Evolutionary conservation across 2,329 filamentous ascomycete genomes (phyloP).

Genomic region (Epichloe bromicola): DNA sequence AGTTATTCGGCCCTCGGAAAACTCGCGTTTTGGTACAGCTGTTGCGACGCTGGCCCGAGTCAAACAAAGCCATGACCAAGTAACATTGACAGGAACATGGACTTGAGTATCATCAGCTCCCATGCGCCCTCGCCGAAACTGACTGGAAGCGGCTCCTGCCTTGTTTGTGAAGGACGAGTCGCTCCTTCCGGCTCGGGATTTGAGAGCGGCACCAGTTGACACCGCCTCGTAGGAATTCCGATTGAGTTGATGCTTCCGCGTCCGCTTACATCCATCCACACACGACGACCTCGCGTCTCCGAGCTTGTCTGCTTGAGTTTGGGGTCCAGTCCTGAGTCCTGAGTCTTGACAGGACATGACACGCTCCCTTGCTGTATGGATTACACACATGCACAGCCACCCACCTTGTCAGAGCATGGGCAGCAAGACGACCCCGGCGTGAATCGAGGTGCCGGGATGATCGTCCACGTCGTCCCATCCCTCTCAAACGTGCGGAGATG

Average conservation of each 20-base stretch:
- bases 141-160: background rate
- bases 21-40: background rate
- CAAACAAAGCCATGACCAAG: background rate
- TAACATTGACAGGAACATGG: background rate
- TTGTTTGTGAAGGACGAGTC: background rate
- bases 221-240: too few species aligned
- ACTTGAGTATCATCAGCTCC: background rate
- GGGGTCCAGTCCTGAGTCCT: background rate
- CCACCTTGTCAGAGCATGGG: slow-evolving; percentile 1
- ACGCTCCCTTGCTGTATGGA: background rate
- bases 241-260: too few species aligned
- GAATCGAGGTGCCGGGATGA: slow-evolving; percentile 6
- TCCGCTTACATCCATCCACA: background rate
- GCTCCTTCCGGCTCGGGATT: background rate
- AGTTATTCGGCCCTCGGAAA: background rate
- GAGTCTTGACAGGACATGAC: background rate
- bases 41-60: background rate
- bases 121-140: background rate
- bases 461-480: slow-evolving; percentile 26
- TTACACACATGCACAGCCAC: background rate
- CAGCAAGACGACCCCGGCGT: slow-evolving; percentile 6
- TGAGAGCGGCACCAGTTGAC: background rate
- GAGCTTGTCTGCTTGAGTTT: background rate
- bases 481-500: slow-evolving; percentile 33
- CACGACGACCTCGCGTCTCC: background rate